Evolutionary conservation across 2,329 filamentous ascomycete genomes (phyloP).

Genomic region (Fusarium citri): DNA sequence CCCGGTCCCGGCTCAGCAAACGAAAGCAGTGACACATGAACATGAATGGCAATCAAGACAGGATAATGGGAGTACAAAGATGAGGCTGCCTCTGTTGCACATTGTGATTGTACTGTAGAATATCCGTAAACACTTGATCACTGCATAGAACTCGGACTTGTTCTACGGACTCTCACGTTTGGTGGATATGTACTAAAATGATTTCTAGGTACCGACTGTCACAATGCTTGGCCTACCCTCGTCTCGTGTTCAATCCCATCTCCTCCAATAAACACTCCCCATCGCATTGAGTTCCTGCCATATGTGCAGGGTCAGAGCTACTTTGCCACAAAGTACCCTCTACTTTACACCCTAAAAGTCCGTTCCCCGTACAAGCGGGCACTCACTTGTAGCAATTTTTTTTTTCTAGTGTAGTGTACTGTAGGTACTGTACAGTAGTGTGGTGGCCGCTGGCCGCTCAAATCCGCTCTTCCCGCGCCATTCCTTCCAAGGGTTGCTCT

Average conservation of each 20-base stretch:
- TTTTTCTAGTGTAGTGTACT: conserved; percentile 8
- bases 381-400: conserved; percentile 26
- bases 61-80: background rate
- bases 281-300: conserved; percentile 9
- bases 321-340: conserved; percentile 24
- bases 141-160: background rate
- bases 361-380: conserved; percentile 9
- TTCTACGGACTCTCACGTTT: background rate
- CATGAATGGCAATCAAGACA: background rate
- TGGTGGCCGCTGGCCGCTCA: conserved; percentile 9
- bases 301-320: conserved; percentile 13
- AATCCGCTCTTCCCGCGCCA: conserved; percentile 36
- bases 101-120: background rate
- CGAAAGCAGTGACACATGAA: background rate
- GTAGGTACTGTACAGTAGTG: background rate
- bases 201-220: conserved; percentile 13
- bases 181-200: too few relatives aligned
- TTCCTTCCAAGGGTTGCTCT: conserved; percentile 14
- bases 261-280: conserved; percentile 9
- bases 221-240: background rate
- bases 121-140: background rate
- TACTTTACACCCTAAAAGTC: conserved; percentile 17
- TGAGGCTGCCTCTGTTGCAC: background rate
- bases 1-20: background rate
- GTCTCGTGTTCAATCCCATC: background rate